Base-by-base conservation (phyloP, 2,329 filamentous ascomycete genomes). In the Sclerotinia trifoliorum region DNA sequence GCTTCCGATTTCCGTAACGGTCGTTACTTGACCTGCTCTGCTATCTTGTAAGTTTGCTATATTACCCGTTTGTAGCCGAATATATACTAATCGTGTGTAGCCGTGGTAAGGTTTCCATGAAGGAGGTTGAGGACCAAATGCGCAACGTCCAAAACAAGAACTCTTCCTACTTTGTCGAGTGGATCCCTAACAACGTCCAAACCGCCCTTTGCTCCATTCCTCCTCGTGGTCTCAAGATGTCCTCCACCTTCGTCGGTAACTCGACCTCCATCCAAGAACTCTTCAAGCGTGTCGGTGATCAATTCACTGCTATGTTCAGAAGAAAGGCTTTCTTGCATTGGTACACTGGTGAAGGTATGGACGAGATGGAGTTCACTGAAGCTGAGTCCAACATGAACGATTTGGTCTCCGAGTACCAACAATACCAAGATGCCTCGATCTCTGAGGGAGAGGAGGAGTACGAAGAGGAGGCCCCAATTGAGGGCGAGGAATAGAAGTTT, bases 251-350 rank as follows among this genome's bases (percentile, higher is more conserved):
- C 78, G 93, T 99, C 76, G 95, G 95, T 80, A 99, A 99, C 90
- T 97, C 94, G 74, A 99, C 95, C 77, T 96, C 94, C 75, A 99
- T 99, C 84, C 95, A 99, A 88, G 95, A 99, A 86, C 92, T 99
- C 78, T 99, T 99, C 92, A 98, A 99, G 93, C 94, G 95, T 89
- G 86, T 99, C 77, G 95, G 95, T 80, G 95, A 99, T 83, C 95
- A 99, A 86, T 99, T 99, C 89, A 94, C 91, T 84, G 95, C 94
- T 81, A 99, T 99, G 95, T 99, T 99, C 91, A 89, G 95, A 85
- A 93, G 95, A 85, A 99, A 98, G 92, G 95, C 95, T 90, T 99
- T 99, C 93, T 92, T 99, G 89, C 95, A 98, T 87, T 99, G 95
- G 95, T 99, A 99, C 86, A 99, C 95, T 89, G 94, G 94, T 80